These are phyloP conservation scores for Ascochyta fabae DNA, from an alignment of 2,329 filamentous ascomycete species.

Conservation along the genomic window DNA sequence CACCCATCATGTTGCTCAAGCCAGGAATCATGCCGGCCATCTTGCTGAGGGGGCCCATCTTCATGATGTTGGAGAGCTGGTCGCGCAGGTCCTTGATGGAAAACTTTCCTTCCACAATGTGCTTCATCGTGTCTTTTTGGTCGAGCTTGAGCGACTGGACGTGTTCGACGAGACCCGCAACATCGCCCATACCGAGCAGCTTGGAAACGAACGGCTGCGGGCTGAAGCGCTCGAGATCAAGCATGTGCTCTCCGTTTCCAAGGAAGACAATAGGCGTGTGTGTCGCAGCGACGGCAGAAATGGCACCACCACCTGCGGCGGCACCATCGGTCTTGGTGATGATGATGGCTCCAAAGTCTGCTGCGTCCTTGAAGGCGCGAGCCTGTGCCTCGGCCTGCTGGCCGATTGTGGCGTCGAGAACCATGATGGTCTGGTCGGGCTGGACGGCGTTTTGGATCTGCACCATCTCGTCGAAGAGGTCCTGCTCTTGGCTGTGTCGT, in stretches of 20 bases:
- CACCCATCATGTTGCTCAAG: constrained; percentile 89
- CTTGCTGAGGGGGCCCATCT: constrained; percentile 97
- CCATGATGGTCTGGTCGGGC: constrained; percentile 98
- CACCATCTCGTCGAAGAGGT: constrained; percentile 96
- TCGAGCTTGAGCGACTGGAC: constrained; percentile 95
- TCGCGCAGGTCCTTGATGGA: constrained; percentile 93
- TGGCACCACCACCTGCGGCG: constrained; percentile 93
- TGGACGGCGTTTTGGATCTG: constrained; percentile 91
- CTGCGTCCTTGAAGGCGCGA: constrained; percentile 95
- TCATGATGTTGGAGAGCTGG: constrained; percentile 98
- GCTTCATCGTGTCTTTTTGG: constrained; percentile 99
- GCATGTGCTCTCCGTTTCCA: constrained; percentile 95
- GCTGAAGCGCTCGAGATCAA: constrained; percentile 91
- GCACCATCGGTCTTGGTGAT: constrained; percentile 99
- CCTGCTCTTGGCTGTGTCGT: constrained; percentile 91
- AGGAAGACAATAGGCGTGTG: constrained; percentile 98
- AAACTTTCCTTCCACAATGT: constrained; percentile 96
- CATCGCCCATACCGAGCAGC: constrained; percentile 95
- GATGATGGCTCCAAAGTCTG: constrained; percentile 97
- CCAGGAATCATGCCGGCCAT: constrained; percentile 99
- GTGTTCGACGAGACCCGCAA: constrained; percentile 93
- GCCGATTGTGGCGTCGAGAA: constrained; percentile 94
- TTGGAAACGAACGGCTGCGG: constrained; percentile 94
- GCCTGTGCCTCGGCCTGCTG: constrained; percentile 95
- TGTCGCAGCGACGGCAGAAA: constrained; percentile 95